Conservation (phyloP, 805 yeast genomes). For the Metschnikowia anglica region DNA sequence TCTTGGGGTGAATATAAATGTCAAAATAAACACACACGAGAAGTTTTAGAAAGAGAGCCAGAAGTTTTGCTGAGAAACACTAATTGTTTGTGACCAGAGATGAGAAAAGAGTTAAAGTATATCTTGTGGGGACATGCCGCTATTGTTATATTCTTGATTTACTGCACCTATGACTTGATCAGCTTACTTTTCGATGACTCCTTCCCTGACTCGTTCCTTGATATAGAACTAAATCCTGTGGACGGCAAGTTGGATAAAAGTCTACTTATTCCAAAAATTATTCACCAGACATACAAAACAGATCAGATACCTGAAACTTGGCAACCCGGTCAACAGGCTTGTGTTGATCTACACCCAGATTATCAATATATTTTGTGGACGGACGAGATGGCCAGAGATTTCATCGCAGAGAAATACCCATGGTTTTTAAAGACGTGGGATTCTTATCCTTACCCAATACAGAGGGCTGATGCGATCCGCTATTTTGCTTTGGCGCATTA, state of each 20-base stretch:
- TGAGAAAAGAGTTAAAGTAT: conserved; percentile 67
- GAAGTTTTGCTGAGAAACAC: background rate
- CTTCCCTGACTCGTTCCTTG: conserved; percentile 58
- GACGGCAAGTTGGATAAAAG: conserved; percentile 45
- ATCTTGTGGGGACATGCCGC: conserved; percentile 59
- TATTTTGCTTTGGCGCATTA: conserved; percentile 79
- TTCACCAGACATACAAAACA: conserved; percentile 90
- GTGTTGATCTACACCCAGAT: conserved; percentile 80
- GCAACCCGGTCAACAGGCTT: conserved; percentile 73
- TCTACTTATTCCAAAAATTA: conserved; percentile 77
- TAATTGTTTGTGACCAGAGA: conserved; percentile 20
- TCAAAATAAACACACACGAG: background rate
- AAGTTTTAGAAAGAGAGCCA: background rate
- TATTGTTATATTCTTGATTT: conserved; percentile 54
- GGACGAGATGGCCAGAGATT: conserved; percentile 75
- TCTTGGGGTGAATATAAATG: background rate
- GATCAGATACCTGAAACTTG: conserved; percentile 76
- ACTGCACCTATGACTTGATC: conserved; percentile 68
- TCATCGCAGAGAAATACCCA: conserved; percentile 74
- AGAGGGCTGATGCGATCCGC: conserved; percentile 88
- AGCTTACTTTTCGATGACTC: conserved; percentile 74
- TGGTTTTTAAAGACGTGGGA: conserved; percentile 87
- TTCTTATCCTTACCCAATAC: conserved; percentile 73
- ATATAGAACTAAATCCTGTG: conserved; percentile 60
- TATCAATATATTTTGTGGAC: conserved; percentile 90